phyloP scores from a whole-genome alignment of 2,329 filamentous ascomycete species.

The Trichophyton mentagrophytes region DNA sequence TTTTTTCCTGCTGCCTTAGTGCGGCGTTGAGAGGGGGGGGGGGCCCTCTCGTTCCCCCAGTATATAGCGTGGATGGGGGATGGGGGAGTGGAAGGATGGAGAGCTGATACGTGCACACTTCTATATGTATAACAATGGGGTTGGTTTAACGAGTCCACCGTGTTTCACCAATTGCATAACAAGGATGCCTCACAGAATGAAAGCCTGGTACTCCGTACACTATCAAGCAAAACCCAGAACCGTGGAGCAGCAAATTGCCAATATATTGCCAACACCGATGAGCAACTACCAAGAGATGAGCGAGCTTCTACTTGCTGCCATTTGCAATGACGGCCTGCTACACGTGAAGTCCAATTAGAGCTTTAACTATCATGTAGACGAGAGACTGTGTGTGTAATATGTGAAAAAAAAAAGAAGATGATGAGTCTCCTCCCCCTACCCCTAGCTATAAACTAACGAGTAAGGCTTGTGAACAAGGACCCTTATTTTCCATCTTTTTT shows the following conservation, averaged over 20 bases:
- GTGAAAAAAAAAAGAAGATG: not conserved
- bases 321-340: not conserved
- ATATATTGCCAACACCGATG: not conserved
- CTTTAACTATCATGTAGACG: not conserved
- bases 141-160: not conserved
- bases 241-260: not conserved
- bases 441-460: not conserved
- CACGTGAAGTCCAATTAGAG: not conserved
- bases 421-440: not conserved
- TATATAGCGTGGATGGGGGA: not conserved
- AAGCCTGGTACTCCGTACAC: not conserved
- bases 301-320: not conserved
- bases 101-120: not conserved
- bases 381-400: not conserved
- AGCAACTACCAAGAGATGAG: not conserved
- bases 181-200: not conserved
- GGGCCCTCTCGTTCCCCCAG: too few relatives aligned
- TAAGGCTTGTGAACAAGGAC: not conserved
- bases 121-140: not conserved
- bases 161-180: not conserved
- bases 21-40: not conserved
- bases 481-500: too few relatives aligned
- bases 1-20: not conserved
- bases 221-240: not conserved
- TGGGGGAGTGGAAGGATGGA: not conserved